These are phyloP conservation scores for Edaphochlamys debaryana DNA, from an alignment of 139 green algal genomes.

Conservation along the genomic window DNA sequence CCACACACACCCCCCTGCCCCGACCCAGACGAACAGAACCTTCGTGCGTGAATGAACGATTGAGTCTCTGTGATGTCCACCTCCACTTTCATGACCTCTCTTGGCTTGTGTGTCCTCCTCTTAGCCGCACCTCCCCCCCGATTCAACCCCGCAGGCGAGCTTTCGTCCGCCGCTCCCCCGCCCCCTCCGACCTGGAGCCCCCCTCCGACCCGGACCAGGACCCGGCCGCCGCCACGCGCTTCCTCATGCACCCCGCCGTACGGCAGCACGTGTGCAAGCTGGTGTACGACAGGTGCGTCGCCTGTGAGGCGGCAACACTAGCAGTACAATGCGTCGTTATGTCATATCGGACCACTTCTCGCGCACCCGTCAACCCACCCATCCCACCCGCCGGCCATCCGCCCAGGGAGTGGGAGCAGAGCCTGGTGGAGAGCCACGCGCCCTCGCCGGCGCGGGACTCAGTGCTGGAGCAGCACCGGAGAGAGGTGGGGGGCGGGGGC, in stretches of 20 bases:
- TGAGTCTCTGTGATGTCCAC: too few relatives aligned
- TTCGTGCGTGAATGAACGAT: too few relatives aligned
- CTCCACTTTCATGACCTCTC: too few relatives aligned
- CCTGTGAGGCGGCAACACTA: neutral
- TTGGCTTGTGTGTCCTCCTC: too few relatives aligned
- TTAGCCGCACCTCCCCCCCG: too few relatives aligned
- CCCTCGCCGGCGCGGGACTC: constrained; percentile 12
- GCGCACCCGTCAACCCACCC: too few relatives aligned
- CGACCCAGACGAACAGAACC: too few relatives aligned
- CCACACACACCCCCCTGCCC: too few relatives aligned
- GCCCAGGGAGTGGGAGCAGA: constrained; percentile 43
- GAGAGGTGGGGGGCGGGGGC: constrained; percentile 47
- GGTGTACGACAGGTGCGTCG: too few relatives aligned
- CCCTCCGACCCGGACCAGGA: neutral
- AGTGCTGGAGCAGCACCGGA: constrained; percentile 55
- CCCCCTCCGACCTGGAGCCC: constrained; percentile 28
- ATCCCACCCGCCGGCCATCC: constrained; percentile 17
- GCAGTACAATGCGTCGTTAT: too few relatives aligned
- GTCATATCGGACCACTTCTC: too few relatives aligned
- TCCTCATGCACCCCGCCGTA: constrained; percentile 60
- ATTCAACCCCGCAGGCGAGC: neutral
- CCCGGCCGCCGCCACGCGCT: constrained; percentile 7
- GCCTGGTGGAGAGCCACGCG: constrained; percentile 68
- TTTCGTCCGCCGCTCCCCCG: neutral
- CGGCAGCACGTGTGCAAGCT: constrained; percentile 66